phyloP scores from a whole-genome alignment of 345 rosid genomes.

The Carallia pectinifolia region DNA sequence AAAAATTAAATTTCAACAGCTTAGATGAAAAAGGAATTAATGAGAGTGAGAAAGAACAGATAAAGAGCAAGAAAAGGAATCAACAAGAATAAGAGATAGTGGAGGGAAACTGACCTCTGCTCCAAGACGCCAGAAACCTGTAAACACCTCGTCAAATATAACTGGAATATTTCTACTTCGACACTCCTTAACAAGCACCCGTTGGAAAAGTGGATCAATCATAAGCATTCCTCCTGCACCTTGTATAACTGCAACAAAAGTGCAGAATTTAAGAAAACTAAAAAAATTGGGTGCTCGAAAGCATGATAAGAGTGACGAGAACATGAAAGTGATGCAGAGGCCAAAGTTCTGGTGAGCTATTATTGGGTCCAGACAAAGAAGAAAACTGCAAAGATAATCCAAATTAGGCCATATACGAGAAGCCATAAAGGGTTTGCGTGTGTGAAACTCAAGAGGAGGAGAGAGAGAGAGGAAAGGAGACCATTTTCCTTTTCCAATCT shows the following conservation, averaged over 20 bases:
- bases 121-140: conserved; percentile 98
- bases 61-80: not conserved
- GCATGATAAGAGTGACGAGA: not conserved
- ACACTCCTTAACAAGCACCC: conserved; percentile 79
- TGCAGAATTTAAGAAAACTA: conserved; percentile 3
- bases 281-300: not conserved
- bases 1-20: conserved; percentile 21
- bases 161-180: conserved; percentile 71
- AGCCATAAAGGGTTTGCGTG: too few species aligned
- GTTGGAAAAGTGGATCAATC: conserved; percentile 96
- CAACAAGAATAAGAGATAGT: conserved; percentile 2
- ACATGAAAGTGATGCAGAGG: not conserved
- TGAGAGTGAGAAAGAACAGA: not conserved
- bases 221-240: conserved; percentile 97
- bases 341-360: not conserved
- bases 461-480: too few species aligned
- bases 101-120: conserved; percentile 56
- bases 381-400: too few species aligned
- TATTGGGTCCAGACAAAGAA: too few species aligned
- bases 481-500: too few species aligned
- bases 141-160: conserved; percentile 93
- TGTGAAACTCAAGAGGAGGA: too few species aligned
- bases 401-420: too few species aligned
- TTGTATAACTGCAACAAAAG: conserved; percentile 64
- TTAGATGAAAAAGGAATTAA: conserved; percentile 1